Base-by-base conservation (phyloP, 1,284 basidiomycete genomes). In the Melampsora abietis-canadensis region DNA sequence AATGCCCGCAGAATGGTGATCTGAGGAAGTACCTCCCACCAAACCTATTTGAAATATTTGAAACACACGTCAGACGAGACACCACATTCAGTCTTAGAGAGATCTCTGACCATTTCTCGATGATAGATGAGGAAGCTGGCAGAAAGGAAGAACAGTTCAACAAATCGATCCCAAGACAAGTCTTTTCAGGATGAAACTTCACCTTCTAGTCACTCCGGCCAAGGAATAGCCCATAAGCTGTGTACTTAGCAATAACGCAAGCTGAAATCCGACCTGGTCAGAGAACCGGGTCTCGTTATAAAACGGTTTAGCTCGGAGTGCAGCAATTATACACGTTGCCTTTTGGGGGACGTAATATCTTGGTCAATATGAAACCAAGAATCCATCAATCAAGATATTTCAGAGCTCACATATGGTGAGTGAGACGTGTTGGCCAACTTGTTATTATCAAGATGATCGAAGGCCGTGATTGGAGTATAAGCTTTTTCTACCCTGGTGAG, bases 161-260 rank as follows among this genome's bases (percentile, higher is more conserved):
- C 6, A 34, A 40, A 21, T 21, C n/a, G 27, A 30, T 21, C 30
- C n/a, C 7, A 69, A 5, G 30, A 61, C 17, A n/a, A 31, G 8
- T 8, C 12, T 30, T 19, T 19, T n/a, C 10, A 40, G 34, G 10
- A 14, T 40, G 2, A 12, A 21, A 54, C 61, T 62, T 15, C 44
- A 73, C 70, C 64, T 51, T 24, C 85, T 82, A 17, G 78, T 77
- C 6, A 86, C 78, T 10, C 85, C 85, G 12, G 85, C 85, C 4
- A 84, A 80, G 5, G 84, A 84, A 78, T 84, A 85, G 0, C 85
- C 85, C n/a, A 84, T 81, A 46, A 86, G 79, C 76, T 86, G 85
- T 0, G 84, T 84, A 15, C 83, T 84, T 47, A 87, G 77, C 2
- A 78, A 73, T 31, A 82, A 77, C 0, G 81, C 78, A 47, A 82